Evolutionary conservation across 208 protist species (phyloP), one percentile per base, ranked within the genome.

Genomic region (Zelonia costaricensis): DNA sequence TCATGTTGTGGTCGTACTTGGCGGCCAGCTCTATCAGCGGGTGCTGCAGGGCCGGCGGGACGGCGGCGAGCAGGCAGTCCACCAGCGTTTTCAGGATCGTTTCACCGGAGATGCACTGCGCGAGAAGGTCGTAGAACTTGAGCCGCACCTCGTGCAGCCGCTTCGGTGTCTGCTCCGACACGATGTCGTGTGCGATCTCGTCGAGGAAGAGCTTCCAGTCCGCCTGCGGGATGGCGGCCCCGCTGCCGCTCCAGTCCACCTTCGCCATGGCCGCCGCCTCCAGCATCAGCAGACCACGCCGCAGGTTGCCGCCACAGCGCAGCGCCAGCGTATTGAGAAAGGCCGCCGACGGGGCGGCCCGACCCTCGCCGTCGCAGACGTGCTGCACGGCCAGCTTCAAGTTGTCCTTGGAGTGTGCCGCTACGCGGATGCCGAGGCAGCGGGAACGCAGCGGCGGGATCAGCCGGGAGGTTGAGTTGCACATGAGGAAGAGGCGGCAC

Each of bases 61-160:
- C 62, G 13, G 77, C 69, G 16, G 69, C 61, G 3, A 98, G 60
- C 13, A 99, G 67, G 28, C 82, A 68, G 9, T 92, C 73, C 7
- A 90, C 54, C n/a, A 99, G 64, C 30, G 68, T 81, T 31, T 83
- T 84, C 31, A 99, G 69, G 45, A 99, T 99, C 2, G 95, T 71
- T 25, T 98, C 95, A 1, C 98, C 80, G 1, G 98, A 98, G 20
- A 99, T 98, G 78, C 98, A 99, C 74, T 99, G 98, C 10, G 78
- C 86, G 2, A 99, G 84, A 5, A 99, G 72, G 70, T 99, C 98
- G 71, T 99, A 99, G 28, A 99, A 91, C 70, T 98, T 97, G 30
- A 78, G 72, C 10, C 99, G 94, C 15, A 99, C 78, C 30, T 95
- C 80, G 55, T 97, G 83, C 57, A 99, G 78, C 58, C 84, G 78